Conservation (phyloP, 345 rosid genomes). For the Bruguiera gymnorhiza region DNA sequence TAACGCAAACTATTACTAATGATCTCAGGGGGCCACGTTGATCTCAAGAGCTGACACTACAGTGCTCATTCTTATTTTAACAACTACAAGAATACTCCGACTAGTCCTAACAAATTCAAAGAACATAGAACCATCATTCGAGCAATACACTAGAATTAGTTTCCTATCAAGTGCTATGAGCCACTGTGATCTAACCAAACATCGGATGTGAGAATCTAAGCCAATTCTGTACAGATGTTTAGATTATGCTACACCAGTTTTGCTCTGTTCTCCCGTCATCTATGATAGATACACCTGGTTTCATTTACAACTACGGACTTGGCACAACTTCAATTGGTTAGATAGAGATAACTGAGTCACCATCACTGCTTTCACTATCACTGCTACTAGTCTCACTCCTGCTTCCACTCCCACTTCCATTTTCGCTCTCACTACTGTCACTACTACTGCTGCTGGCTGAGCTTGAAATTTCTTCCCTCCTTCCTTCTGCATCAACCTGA, state of each 20-base stretch:
- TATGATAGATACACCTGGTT: too few species aligned
- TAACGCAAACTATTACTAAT: too few species aligned
- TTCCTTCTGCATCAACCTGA: constrained; percentile 25
- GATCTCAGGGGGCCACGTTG: too few species aligned
- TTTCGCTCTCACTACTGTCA: constrained; percentile 17
- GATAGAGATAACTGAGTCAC: constrained; percentile 35
- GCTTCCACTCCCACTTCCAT: constrained; percentile 5
- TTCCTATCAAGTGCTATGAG: neutral
- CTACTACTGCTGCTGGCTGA: constrained; percentile 19
- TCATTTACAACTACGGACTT: neutral
- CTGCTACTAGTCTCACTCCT: constrained; percentile 27
- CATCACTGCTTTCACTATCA: constrained; percentile 32
- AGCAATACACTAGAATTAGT: neutral
- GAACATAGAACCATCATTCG: neutral
- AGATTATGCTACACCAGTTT: neutral
- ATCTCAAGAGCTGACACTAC: too few species aligned
- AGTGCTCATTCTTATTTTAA: too few species aligned
- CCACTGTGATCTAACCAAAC: neutral
- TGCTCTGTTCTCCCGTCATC: too few species aligned
- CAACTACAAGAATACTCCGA: too few species aligned
- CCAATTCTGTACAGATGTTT: neutral
- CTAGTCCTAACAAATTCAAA: too few species aligned
- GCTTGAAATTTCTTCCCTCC: constrained; percentile 15
- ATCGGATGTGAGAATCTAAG: neutral
- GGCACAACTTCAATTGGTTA: constrained; percentile 8